Percentiles rank a stretch among this genome's conserved stretches.
phyloP scores from a whole-genome alignment of 2,329 filamentous ascomycete genomes.

The Penicillium freii region DNA sequence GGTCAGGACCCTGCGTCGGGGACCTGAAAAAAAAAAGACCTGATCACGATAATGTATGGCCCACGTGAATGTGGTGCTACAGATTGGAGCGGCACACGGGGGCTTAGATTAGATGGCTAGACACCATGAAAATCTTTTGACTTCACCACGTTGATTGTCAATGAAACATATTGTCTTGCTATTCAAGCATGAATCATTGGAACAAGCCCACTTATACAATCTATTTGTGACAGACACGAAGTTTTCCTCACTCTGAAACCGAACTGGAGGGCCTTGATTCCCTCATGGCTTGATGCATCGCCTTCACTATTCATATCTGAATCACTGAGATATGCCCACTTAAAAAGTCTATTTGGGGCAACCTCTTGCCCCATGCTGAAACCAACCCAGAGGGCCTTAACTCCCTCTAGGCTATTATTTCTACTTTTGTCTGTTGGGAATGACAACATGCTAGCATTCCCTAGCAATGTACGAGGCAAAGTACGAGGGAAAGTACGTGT shows the following conservation, averaged over 20 bases:
- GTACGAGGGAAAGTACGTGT: not conserved
- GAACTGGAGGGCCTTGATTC: not conserved
- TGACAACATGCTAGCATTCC: not conserved
- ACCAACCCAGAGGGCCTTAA: not conserved
- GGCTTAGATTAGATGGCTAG: not conserved
- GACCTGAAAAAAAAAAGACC: not conserved
- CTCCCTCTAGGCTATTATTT: not conserved
- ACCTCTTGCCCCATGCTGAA: not conserved
- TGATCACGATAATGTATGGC: not conserved
- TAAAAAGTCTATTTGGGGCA: not conserved
- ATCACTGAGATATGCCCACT: not conserved
- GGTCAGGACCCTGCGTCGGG: not conserved
- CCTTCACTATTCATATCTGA: not conserved
- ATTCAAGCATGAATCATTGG: not conserved
- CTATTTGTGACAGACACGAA: not conserved
- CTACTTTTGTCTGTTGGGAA: not conserved
- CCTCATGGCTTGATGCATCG: not conserved
- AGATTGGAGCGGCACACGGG: not conserved
- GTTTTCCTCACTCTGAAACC: not conserved
- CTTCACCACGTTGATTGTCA: not conserved
- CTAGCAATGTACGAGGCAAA: not conserved
- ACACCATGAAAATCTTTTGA: not conserved
- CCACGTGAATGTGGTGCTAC: not conserved
- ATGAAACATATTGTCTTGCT: not conserved
- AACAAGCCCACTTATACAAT: not conserved